Percentiles rank a stretch among this genome's conserved stretches.
These are phyloP conservation scores for Mortierella sp. DNA, from an alignment of 371 early-diverging fungal genomes.

Conservation along the genomic window DNA sequence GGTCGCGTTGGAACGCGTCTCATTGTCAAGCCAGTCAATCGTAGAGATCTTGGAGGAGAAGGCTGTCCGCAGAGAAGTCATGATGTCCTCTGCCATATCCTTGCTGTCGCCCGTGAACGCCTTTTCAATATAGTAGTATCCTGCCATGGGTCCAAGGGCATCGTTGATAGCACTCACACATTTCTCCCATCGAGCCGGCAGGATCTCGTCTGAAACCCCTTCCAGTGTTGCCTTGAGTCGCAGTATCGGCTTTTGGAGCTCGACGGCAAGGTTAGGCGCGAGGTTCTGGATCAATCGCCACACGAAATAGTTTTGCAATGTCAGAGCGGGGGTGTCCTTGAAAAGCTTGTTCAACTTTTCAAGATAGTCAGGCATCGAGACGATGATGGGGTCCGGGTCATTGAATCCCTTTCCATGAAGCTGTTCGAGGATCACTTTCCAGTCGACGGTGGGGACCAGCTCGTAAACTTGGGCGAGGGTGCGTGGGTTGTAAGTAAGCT, in stretches of 20 bases:
- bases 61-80: conserved; percentile 57
- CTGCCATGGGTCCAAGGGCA: conserved; percentile 38
- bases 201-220: conserved; percentile 38
- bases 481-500: conserved; percentile 63
- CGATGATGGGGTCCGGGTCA: conserved; percentile 56
- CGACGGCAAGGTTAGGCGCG: conserved; percentile 51
- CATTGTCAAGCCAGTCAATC: conserved; percentile 66
- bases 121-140: conserved; percentile 41
- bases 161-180: conserved; percentile 36
- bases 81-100: conserved; percentile 55
- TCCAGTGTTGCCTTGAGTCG: conserved; percentile 28
- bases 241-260: conserved; percentile 49
- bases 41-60: conserved; percentile 55
- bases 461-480: conserved; percentile 54
- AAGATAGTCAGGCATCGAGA: conserved; percentile 60
- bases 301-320: conserved; percentile 59
- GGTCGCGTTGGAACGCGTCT: conserved; percentile 60
- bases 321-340: conserved; percentile 40
- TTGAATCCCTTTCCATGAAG: conserved; percentile 37
- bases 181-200: conserved; percentile 45
- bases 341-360: conserved; percentile 56
- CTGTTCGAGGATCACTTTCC: conserved; percentile 57
- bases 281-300: conserved; percentile 58
- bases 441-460: conserved; percentile 58
- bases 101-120: conserved; percentile 55